Evolutionary conservation across 2,329 filamentous ascomycete genomes (phyloP), one percentile per base, ranked within the genome.

Genomic region (Sarocladium brachiariae): DNA sequence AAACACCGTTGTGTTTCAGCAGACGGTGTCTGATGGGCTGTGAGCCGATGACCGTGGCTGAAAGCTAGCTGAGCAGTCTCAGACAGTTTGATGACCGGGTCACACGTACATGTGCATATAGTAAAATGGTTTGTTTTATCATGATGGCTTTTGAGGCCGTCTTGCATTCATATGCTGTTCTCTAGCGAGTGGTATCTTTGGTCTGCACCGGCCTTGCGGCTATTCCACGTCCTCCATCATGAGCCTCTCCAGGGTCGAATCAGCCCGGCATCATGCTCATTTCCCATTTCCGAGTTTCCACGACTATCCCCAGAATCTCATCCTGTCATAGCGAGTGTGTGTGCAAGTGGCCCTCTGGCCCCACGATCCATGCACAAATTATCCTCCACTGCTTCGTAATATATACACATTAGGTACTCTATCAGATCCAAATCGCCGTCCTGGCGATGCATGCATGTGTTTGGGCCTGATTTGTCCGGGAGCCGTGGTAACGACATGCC

Each of bases 151-250:
- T 31, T 47, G 24, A 6, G 9, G 18, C 33, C 31, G 21, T 33
- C 19, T 43, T 50, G 49, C 25, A 51, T 45, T 51, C 30, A 46
- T 51, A 34, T 46, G 61, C 61, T 61, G 54, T 53, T 61, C 56
- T 65, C 62, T 66, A 68, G 65, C 65, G 65, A 68, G 66, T 64
- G 65, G 62, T 63, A 65, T 67, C 64, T 65, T 67, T 64, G 64
- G 62, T 66, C 57, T 61, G 58, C 55, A 52, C 49, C 53, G 53
- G 45, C 51, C 54, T 50, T 49, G 49, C 46, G 46, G 46, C 46
- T 49, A 43, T 54, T 54, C 51, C 53, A 54, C 49, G 39, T 52
- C 55, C 52, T 51, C 56, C 54, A 52, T 52, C 53, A 45, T 59
- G 55, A 10, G 10, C 21, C 21, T 43, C 23, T 54, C 53, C 56